A percentile compares a stretch with the other conserved stretches of the same genome.
phyloP scores from a whole-genome alignment of 352 stramenopile species.

The Globisporangium spiculum region DNA sequence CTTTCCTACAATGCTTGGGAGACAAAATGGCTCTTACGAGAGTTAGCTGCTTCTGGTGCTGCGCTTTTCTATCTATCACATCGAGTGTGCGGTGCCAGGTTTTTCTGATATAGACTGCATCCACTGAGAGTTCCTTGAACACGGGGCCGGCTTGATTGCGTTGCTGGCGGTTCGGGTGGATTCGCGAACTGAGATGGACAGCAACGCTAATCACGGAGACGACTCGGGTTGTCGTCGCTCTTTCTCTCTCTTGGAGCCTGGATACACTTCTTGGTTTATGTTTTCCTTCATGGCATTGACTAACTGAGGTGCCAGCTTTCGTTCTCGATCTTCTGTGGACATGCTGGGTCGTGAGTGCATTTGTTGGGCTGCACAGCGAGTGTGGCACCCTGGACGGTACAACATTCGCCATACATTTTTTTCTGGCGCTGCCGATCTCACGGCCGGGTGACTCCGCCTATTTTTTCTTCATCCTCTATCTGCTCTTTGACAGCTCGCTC shows the following conservation, averaged over 20 bases:
- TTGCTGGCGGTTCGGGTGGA: not conserved
- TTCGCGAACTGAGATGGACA: not conserved
- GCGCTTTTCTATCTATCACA: not conserved
- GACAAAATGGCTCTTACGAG: not conserved
- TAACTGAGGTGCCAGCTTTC: not conserved
- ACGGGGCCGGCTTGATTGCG: not conserved
- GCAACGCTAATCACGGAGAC: not conserved
- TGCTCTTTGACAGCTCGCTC: not conserved
- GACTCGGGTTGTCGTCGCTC: not conserved
- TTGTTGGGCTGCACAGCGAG: not conserved
- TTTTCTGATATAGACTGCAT: not conserved
- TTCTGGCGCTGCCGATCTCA: not conserved
- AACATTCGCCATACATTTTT: slow-evolving; percentile 3
- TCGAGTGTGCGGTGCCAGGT: not conserved
- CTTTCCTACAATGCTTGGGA: not conserved
- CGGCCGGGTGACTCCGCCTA: not conserved
- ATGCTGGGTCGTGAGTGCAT: not conserved
- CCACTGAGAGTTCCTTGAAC: not conserved
- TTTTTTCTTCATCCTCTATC: slow-evolving; percentile 1
- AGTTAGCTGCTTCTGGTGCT: not conserved
- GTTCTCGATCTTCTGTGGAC: not conserved
- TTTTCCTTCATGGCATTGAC: not conserved
- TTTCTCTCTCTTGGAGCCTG: not conserved
- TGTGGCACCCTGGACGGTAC: not conserved
- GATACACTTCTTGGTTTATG: not conserved